Evolutionary conservation across 2,329 filamentous ascomycete species (phyloP), one percentile per base, ranked within the genome.

Genomic region (Fusarium gaditjirri): DNA sequence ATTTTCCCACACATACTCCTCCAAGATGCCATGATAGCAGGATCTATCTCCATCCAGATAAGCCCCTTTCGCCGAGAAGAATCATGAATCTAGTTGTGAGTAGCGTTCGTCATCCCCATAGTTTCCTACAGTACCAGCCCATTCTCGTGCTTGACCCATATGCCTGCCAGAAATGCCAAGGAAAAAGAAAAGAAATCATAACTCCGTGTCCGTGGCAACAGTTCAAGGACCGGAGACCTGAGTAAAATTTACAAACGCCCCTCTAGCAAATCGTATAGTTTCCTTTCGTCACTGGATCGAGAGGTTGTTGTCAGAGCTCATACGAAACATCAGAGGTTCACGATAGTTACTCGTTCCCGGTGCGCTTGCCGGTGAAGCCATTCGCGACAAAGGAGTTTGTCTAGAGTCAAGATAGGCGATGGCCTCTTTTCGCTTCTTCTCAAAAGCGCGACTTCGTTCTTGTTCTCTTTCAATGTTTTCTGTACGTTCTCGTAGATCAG

Each of bases 361-460:
- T 39, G 73, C 72, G 27, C 73, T 78, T 17, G 77, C 79, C 2
- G 81, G 79, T 12, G 81, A 81, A 5, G 63, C 70, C 68, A 77
- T 78, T 46, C 80, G 77, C 36, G 76, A 77, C 21, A 55, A 43
- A 16, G 67, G 50, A 5, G 65, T 65, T 50, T 78, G 77, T 44
- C 63, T 76, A n/a, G 77, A 73, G 7, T 78, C 76, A 31, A 88
- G 68, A 43, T 81, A 81, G 25, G 80, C 80, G 25, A 84, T 78
- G 6, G 87, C 86, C 67, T 87, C 84, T 43, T 80, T 80, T 44
- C 87, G 83, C 69, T 77, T 84, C 58, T 75, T 67, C 76, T 89
- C 88, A 72, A 90, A 90, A 2, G 78, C 65, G 11, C 81, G 81
- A 59, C 86, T 88, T 53, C 85, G 83, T 65, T 85, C 82, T 35